Base-by-base conservation (phyloP, 2,329 filamentous ascomycete genomes). In the Calonectria hongkongensis region DNA sequence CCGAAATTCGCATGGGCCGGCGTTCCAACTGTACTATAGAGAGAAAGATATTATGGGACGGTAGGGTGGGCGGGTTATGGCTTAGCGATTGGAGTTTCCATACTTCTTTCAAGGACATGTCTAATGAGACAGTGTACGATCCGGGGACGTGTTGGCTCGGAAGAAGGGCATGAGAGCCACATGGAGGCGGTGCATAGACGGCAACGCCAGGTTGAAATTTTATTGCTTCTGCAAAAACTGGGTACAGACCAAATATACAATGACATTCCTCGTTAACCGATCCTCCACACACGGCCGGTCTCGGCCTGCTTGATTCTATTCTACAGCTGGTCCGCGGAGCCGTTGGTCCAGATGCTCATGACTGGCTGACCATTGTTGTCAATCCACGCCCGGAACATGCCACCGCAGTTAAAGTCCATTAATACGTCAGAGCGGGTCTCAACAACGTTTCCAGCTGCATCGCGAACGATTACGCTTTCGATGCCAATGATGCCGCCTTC, bases 401-500 rank as follows among this genome's bases (percentile, higher is more conserved):
- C 95, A 5, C 92, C 94, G 78, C 94, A 97, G 81, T 98, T 98
- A 82, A 93, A 95, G 78, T 96, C 94, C 82, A 92, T 93, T 18
- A 96, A 85, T 7, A 97, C 88, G 65, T 89, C 87, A 1, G 85
- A 86, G 16, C 85, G 79, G 1, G 83, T 82, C 2, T 84, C 84
- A 1, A 88, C 80, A 6, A 87, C 78, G n/a, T 76, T 76, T 0
- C 88, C 87, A n/a, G 85, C 78, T 4, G 76, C 83, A 72, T 89
- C 85, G 2, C 83, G 81, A 13, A 88, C 85, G 2, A 90, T 83
- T 0, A 86, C 86, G 27, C 90, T 83, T 79, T 95, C 93, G 56
- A 96, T 94, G 0, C 94, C 95, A 78, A 98, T 97, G 62, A 98
- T 94, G 0, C 95, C 95, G 0, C 95, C 95, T 80, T 94, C 90